Evolutionary conservation across 768 basidiomycete genomes (phyloP).

Genomic region (Podaxis pistillaris): DNA sequence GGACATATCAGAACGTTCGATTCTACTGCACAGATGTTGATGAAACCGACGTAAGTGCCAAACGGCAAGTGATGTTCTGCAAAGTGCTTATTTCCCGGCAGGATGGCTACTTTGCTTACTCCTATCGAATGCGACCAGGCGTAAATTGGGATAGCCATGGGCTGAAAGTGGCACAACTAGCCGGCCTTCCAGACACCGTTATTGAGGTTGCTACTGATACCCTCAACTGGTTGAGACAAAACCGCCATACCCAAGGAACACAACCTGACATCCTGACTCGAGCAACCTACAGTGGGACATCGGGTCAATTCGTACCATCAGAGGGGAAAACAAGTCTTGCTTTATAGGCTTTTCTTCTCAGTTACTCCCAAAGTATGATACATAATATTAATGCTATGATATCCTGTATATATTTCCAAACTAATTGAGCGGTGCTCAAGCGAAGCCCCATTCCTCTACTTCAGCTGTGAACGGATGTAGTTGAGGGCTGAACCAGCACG

Average conservation of each 20-base stretch:
- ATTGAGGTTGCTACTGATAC: constrained; percentile 60
- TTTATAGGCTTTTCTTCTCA: not conserved
- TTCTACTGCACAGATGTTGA: constrained; percentile 92
- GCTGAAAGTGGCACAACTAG: constrained; percentile 83
- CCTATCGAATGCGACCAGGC: constrained; percentile 76
- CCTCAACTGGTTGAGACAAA: constrained; percentile 36
- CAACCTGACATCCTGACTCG: not conserved
- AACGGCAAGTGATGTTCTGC: not conserved
- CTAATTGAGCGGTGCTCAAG: not conserved
- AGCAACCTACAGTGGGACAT: not conserved
- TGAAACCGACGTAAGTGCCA: constrained; percentile 61
- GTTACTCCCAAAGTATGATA: not conserved
- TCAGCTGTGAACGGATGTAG: constrained; percentile 61
- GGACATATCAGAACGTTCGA: constrained; percentile 57
- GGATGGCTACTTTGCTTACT: constrained; percentile 81
- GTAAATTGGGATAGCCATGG: constrained; percentile 92
- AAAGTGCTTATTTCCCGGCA: constrained; percentile 26
- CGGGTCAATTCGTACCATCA: not conserved
- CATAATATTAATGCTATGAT: constrained; percentile 1
- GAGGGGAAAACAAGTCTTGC: not conserved
- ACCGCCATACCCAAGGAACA: not conserved
- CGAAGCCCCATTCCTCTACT: not conserved
- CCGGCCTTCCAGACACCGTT: constrained; percentile 72
- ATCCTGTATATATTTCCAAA: constrained; percentile 7
- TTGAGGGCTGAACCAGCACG: constrained; percentile 88